Evolutionary conservation across 345 rosid genomes (phyloP).

Genomic region (Cardamine occulta): DNA sequence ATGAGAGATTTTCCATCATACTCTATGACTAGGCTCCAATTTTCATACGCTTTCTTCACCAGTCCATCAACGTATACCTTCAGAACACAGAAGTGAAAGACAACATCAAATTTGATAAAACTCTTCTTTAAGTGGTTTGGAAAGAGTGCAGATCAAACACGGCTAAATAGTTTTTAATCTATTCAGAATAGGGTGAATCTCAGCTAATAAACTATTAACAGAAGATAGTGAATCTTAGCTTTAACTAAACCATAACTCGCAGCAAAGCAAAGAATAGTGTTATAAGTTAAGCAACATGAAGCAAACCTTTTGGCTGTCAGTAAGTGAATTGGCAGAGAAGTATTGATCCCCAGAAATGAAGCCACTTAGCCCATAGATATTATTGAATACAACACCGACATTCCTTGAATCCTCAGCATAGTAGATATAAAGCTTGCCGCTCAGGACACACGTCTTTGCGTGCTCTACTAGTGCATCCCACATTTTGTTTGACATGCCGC

Average conservation of each 20-base stretch:
- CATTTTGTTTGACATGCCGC: conserved; percentile 99
- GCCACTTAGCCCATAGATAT: conserved; percentile 83
- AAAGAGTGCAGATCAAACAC: neutral
- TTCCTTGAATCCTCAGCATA: conserved; percentile 82
- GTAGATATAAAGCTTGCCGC: conserved; percentile 82
- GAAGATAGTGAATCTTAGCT: conserved; percentile 12
- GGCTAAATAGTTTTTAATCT: neutral
- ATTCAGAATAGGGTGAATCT: neutral
- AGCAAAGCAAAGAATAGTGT: conserved; percentile 20
- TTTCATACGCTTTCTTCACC: conserved; percentile 95
- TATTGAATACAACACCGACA: conserved; percentile 82
- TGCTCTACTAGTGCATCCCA: conserved; percentile 98
- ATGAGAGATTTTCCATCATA: conserved; percentile 88
- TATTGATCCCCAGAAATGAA: conserved; percentile 89
- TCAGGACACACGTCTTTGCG: conserved; percentile 90
- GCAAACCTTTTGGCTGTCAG: conserved; percentile 88
- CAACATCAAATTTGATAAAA: neutral
- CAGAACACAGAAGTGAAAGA: conserved; percentile 32
- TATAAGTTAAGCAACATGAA: conserved; percentile 23
- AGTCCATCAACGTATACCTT: conserved; percentile 84
- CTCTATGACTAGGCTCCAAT: conserved; percentile 83
- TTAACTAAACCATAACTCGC: conserved; percentile 5
- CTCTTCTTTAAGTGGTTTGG: neutral
- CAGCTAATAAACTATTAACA: neutral
- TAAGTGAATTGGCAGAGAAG: conserved; percentile 74